Evolutionary conservation across 2,329 filamentous ascomycete species (phyloP), one percentile per base, ranked within the genome.

Genomic region (Xylariaceae sp.): DNA sequence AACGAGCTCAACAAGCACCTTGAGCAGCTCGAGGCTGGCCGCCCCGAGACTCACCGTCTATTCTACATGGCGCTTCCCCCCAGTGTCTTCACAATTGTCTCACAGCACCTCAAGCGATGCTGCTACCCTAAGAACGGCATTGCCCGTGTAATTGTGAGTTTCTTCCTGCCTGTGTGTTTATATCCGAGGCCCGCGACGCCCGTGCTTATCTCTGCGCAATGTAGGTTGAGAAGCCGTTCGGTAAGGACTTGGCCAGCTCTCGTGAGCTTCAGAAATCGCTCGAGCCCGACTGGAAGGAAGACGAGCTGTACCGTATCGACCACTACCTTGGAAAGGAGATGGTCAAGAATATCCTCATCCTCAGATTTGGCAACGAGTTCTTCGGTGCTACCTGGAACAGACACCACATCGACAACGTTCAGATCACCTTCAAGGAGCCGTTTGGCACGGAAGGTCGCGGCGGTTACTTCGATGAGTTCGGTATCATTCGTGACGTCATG

Each of bases 301-400:
- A 97, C 56, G 94, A 99, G 79, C 88, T 99, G 67, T 99, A 95
- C 87, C 92, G 94, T 73, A 99, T 99, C 72, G 94, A 99, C 76
- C 94, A 99, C 80, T 99, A 99, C 77, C 86, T 99, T 52, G 95
- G 95, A 71, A 99, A 99, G 83, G 94, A 99, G 79, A 99, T 99
- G 94, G 94, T 99, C 71, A 99, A 99, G 87, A 99, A 99, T 79
- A 95, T 99, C 68, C 83, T 99, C 67, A 97, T 99, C 69, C 85
- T 99, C 67, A 86, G 95, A 73, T 99, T 99, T 74, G 95, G 94
- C 70, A 99, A 99, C 81, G 92, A 96, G 68, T 99, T 99, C 83
- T 90, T 99, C 70, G 92, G 92, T 66, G 93, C 94, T 49, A 99
- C 93, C 61, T 99, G 94, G 94, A 99, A 97, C 82, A 87, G 94